phyloP scores from a whole-genome alignment of 2,329 filamentous ascomycete species.

The Trichoderma sp. region DNA sequence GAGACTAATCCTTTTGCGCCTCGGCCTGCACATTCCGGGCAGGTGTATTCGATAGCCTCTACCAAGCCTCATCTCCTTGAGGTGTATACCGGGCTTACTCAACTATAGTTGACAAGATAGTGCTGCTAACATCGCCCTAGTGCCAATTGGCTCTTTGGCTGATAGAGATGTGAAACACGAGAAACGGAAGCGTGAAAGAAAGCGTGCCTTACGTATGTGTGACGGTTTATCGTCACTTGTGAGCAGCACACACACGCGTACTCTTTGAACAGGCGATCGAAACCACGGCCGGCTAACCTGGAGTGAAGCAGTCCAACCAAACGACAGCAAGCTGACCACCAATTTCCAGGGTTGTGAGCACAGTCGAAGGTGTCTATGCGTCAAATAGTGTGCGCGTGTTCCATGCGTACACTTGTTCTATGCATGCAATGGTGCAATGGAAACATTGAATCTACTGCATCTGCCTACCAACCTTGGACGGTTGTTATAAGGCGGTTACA shows the following conservation, averaged over 20 bases:
- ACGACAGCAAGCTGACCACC: constrained; percentile 20
- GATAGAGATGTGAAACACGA: background rate
- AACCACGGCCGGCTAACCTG: constrained; percentile 10
- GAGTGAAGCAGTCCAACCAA: constrained; percentile 16
- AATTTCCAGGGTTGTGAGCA: constrained; percentile 18
- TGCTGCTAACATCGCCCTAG: background rate
- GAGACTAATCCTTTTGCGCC: background rate
- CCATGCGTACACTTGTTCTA: constrained; percentile 7
- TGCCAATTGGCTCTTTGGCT: constrained; percentile 6
- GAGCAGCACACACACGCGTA: constrained; percentile 6
- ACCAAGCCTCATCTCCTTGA: background rate
- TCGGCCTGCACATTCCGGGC: constrained; percentile 12
- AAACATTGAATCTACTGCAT: background rate
- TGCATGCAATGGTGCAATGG: constrained; percentile 22
- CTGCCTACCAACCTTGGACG: too few relatives aligned
- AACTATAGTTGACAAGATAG: background rate
- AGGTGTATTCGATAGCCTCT: constrained; percentile 15
- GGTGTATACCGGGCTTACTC: background rate
- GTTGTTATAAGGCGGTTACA: background rate
- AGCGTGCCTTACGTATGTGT: constrained; percentile 24
- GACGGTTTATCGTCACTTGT: constrained; percentile 13
- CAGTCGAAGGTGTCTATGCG: constrained; percentile 4
- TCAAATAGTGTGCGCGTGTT: constrained; percentile 6
- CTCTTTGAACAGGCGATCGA: constrained; percentile 15
- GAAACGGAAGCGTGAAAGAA: background rate